Percentiles rank a stretch among this genome's conserved stretches.
Conservation (phyloP, 1,139 yeast genomes). For the Blastobotrys malaysiensis region DNA sequence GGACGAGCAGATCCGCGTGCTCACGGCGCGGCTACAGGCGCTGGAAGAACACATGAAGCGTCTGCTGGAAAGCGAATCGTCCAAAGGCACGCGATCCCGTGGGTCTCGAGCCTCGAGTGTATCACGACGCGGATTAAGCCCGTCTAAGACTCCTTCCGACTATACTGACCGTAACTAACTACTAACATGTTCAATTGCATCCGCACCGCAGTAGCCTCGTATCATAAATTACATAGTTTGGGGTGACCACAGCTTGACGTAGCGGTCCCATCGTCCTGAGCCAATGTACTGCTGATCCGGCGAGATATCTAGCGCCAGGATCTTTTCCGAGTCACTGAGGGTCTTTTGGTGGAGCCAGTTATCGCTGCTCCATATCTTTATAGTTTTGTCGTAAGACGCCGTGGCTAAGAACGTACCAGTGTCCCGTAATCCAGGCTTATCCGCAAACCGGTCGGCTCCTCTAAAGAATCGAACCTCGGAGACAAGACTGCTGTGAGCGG, state of each 20-base stretch:
- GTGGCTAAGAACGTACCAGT: conserved; percentile 52
- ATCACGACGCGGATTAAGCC: conserved; percentile 4
- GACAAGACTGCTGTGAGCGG: conserved; percentile 73
- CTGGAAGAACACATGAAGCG: conserved; percentile 35
- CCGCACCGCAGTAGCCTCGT: too few species aligned
- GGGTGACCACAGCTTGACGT: conserved; percentile 57
- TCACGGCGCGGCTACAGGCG: conserved; percentile 23
- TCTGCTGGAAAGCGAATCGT: conserved; percentile 30
- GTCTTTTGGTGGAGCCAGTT: conserved; percentile 60
- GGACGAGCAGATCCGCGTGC: conserved; percentile 29
- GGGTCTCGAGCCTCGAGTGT: conserved; percentile 26
- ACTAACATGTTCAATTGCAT: not conserved
- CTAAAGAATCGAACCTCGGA: conserved; percentile 59
- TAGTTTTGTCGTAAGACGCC: conserved; percentile 62
- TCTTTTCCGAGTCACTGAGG: conserved; percentile 61
- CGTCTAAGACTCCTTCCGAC: conserved; percentile 5
- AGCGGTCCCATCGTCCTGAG: conserved; percentile 81
- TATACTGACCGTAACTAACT: not conserved
- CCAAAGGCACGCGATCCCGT: conserved; percentile 27
- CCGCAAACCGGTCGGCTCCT: conserved; percentile 21
- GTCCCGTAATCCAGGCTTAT: conserved; percentile 19
- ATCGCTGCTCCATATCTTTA: conserved; percentile 55
- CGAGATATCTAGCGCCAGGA: conserved; percentile 62
- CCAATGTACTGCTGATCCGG: conserved; percentile 42
- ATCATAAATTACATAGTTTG: not conserved